Evolutionary conservation across 208 protist genomes (phyloP).

Genomic region (Jaenimonas drosophilae): DNA sequence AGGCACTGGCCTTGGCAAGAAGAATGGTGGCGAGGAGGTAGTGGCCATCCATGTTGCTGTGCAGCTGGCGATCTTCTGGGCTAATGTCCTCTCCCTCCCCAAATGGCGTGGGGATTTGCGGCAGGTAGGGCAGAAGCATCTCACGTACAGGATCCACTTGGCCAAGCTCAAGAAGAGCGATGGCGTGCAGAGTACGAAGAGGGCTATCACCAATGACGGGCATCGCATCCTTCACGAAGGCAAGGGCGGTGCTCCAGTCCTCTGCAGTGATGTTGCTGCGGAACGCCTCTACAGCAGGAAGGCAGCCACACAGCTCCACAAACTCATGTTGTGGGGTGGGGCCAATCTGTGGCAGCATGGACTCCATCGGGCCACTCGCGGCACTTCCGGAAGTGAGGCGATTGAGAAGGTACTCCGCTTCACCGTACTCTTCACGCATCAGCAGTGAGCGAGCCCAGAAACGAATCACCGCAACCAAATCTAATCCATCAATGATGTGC

Average conservation of each 20-base stretch:
- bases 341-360: too few species aligned
- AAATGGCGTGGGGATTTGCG: slow-evolving; percentile 32
- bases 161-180: slow-evolving; percentile 38
- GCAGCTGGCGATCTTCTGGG: slow-evolving; percentile 26
- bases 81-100: slow-evolving; percentile 6
- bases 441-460: slow-evolving; percentile 26
- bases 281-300: slow-evolving; percentile 24
- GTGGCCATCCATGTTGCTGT: slow-evolving; percentile 34
- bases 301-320: too few species aligned
- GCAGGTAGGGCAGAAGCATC: slow-evolving; percentile 55
- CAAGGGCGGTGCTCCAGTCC: slow-evolving; percentile 19
- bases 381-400: too few species aligned
- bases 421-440: slow-evolving; percentile 42
- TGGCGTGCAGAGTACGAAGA: slow-evolving; percentile 42
- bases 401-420: slow-evolving; percentile 18
- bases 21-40: slow-evolving; percentile 55
- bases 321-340: too few species aligned
- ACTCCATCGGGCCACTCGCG: too few species aligned
- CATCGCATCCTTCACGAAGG: slow-evolving; percentile 4
- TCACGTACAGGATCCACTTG: slow-evolving; percentile 35
- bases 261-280: slow-evolving; percentile 16
- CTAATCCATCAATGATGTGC: not conserved
- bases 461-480: slow-evolving; percentile 7
- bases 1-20: slow-evolving; percentile 66
- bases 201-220: slow-evolving; percentile 31